Percentiles rank a stretch among this genome's conserved stretches.
These are phyloP conservation scores for Capsella bursapastoris DNA, from an alignment of 345 rosid species.

Conservation along the genomic window DNA sequence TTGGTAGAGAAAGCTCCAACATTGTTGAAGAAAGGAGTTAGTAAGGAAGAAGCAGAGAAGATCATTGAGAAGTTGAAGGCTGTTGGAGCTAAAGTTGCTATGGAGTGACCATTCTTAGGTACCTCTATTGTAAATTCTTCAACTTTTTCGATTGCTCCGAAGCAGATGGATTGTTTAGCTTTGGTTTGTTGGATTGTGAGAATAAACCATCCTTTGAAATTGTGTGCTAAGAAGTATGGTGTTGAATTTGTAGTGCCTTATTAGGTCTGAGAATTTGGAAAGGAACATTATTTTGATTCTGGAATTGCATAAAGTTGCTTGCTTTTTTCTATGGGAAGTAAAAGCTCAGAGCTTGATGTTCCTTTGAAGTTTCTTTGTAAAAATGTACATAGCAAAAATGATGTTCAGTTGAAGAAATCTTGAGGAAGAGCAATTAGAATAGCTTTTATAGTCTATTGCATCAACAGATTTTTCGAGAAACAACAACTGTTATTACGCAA, in stretches of 20 bases:
- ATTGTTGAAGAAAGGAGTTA: slow-evolving; percentile 80
- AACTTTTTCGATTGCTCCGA: background rate
- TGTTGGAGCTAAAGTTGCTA: slow-evolving; percentile 77
- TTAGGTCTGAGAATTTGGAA: slow-evolving; percentile 10
- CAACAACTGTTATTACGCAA: background rate
- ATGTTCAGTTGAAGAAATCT: background rate
- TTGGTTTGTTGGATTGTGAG: slow-evolving; percentile 9
- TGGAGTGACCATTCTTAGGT: slow-evolving; percentile 64
- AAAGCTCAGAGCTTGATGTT: background rate
- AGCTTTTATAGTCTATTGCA: background rate
- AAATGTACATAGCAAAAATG: background rate
- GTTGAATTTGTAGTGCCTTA: background rate
- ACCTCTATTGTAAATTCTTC: background rate
- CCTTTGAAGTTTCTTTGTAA: background rate
- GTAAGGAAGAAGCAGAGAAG: slow-evolving; percentile 91
- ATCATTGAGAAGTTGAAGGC: slow-evolving; percentile 82
- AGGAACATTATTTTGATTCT: background rate
- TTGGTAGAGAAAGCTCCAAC: slow-evolving; percentile 94
- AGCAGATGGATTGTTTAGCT: slow-evolving; percentile 1
- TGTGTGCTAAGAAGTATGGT: background rate
- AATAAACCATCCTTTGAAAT: background rate
- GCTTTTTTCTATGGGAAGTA: background rate
- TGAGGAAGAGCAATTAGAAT: background rate
- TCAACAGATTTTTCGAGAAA: background rate
- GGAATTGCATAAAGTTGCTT: slow-evolving; percentile 18